A percentile compares a stretch with the other conserved stretches of the same genome.
Evolutionary conservation across 306 rosid species (phyloP).

Genomic region (Begonia masoniana): DNA sequence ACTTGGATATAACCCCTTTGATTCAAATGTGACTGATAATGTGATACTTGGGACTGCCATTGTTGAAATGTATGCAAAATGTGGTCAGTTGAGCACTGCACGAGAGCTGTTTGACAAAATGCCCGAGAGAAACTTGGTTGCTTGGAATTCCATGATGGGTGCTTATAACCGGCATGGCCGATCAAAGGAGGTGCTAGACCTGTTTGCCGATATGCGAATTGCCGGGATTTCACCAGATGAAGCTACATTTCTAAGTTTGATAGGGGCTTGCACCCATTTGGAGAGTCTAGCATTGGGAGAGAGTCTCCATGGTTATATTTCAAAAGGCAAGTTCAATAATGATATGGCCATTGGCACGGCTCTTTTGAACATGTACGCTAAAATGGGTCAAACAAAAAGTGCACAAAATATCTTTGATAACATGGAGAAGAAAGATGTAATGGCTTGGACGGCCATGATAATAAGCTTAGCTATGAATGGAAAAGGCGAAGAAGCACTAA

Average conservation of each 20-base stretch:
- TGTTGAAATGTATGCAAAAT: slow-evolving; percentile 66
- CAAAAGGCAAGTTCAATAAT: slow-evolving; percentile 23
- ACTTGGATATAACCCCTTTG: slow-evolving; percentile 55
- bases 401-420: slow-evolving; percentile 32
- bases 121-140: slow-evolving; percentile 43
- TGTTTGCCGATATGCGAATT: slow-evolving; percentile 28
- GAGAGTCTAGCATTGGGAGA: slow-evolving; percentile 47
- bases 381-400: slow-evolving; percentile 43
- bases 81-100: slow-evolving; percentile 53
- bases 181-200: slow-evolving; percentile 29
- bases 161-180: slow-evolving; percentile 48
- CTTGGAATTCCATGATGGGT: slow-evolving; percentile 55
- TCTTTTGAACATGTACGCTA: slow-evolving; percentile 57
- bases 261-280: slow-evolving; percentile 36
- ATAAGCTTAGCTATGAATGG: slow-evolving; percentile 55
- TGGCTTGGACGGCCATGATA: slow-evolving; percentile 71
- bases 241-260: slow-evolving; percentile 39
- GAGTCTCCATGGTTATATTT: slow-evolving; percentile 38
- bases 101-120: slow-evolving; percentile 45
- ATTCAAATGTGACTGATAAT: slow-evolving; percentile 14
- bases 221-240: slow-evolving; percentile 34
- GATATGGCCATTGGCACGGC: slow-evolving; percentile 50
- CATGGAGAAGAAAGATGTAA: slow-evolving; percentile 49
- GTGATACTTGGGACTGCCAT: slow-evolving; percentile 57
- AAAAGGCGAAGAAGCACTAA: slow-evolving; percentile 46